phyloP scores from a whole-genome alignment of 345 rosid genomes.

The Rhizophora apiculata region DNA sequence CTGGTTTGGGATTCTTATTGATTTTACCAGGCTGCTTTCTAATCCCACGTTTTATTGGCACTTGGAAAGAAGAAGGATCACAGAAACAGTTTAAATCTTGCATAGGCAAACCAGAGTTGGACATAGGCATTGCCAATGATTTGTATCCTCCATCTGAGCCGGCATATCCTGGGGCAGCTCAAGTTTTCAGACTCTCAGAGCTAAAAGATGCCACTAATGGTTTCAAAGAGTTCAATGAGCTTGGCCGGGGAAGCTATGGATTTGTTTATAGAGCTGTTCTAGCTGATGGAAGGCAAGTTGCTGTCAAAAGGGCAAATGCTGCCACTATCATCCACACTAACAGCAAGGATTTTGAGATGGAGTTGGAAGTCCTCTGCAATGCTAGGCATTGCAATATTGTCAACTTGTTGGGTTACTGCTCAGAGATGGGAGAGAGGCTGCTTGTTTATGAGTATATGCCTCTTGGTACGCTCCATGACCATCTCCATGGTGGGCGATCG shows the following conservation, averaged over 20 bases:
- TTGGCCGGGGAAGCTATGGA: constrained; percentile 87
- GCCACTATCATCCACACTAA: constrained; percentile 87
- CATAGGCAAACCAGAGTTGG: constrained; percentile 53
- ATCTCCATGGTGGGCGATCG: constrained; percentile 72
- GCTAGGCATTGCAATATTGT: constrained; percentile 75
- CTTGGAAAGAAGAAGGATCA: constrained; percentile 40
- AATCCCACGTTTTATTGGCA: constrained; percentile 35
- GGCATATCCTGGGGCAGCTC: constrained; percentile 62
- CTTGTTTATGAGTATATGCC: constrained; percentile 88
- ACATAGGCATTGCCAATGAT: constrained; percentile 33
- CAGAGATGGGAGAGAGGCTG: constrained; percentile 86
- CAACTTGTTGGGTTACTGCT: constrained; percentile 78
- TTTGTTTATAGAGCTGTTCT: constrained; percentile 84
- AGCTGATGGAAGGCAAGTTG: constrained; percentile 79
- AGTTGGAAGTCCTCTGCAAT: constrained; percentile 70
- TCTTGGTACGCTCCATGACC: constrained; percentile 85
- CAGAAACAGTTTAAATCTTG: constrained; percentile 49
- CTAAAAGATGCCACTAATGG: constrained; percentile 91
- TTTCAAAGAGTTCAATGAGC: constrained; percentile 89
- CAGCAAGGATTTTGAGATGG: constrained; percentile 72
- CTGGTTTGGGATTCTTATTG: constrained; percentile 40
- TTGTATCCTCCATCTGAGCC: constrained; percentile 35
- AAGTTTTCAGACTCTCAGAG: constrained; percentile 75
- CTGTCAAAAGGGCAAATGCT: constrained; percentile 90
- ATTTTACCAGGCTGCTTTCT: constrained; percentile 48